Percentiles rank a stretch among this genome's conserved stretches.
These are phyloP conservation scores for Boletales sp. DNA, from an alignment of 768 basidiomycete species.

Conservation along the genomic window DNA sequence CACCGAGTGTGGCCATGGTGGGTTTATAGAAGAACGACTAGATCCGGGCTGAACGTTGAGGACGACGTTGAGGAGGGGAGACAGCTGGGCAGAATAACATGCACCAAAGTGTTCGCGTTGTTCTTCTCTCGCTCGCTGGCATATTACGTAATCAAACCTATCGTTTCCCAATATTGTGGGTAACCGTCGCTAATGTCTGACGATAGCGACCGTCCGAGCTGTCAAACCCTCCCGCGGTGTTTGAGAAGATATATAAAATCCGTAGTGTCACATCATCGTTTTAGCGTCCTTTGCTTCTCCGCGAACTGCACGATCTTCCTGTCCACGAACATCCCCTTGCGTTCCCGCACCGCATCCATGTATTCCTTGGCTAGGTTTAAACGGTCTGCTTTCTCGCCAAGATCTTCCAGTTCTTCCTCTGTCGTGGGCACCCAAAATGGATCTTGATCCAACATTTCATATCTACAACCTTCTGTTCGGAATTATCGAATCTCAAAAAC, in stretches of 20 bases:
- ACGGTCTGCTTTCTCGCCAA: constrained; percentile 94
- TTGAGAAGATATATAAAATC: background rate
- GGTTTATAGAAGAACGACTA: constrained; percentile 3
- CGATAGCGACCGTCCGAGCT: background rate
- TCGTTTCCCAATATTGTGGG: background rate
- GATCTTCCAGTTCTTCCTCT: constrained; percentile 92
- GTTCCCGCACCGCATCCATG: constrained; percentile 84
- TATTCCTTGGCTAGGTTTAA: constrained; percentile 91
- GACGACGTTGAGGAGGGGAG: constrained; percentile 9
- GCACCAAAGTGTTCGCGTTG: constrained; percentile 10
- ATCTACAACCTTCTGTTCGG: constrained; percentile 44
- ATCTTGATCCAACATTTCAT: constrained; percentile 90
- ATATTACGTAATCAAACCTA: constrained; percentile 25
- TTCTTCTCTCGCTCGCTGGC: constrained; percentile 7
- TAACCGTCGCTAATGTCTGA: constrained; percentile 12
- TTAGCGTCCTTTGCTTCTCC: constrained; percentile 93
- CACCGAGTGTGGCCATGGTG: constrained; percentile 24
- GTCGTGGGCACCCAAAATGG: constrained; percentile 99
- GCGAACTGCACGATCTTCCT: constrained; percentile 92
- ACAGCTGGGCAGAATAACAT: constrained; percentile 14
- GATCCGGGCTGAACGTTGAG: constrained; percentile 2
- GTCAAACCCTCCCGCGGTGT: background rate
- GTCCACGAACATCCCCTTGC: constrained; percentile 96
- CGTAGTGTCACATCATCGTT: constrained; percentile 37
- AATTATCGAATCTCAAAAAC: background rate